These are phyloP conservation scores for Candolleomyces efflorescens DNA, from an alignment of 768 basidiomycete genomes.

Conservation along the genomic window DNA sequence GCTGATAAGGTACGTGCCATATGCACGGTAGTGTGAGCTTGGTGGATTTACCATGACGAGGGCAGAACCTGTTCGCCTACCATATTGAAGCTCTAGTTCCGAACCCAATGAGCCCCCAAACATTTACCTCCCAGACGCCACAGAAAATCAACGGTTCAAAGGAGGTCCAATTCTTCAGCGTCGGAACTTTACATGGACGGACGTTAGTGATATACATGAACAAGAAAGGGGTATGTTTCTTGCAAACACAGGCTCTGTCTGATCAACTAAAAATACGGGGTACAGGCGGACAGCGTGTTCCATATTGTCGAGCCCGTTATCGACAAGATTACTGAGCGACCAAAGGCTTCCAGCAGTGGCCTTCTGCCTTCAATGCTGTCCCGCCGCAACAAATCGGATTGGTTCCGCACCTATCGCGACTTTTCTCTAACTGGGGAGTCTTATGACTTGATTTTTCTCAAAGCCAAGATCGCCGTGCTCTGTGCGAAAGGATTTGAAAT, in stretches of 20 bases:
- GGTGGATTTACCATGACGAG: not conserved
- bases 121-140: constrained; percentile 71
- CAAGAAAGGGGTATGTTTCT: constrained; percentile 66
- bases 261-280: not conserved
- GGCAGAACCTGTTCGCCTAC: constrained; percentile 70
- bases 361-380: constrained; percentile 66
- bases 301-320: constrained; percentile 96
- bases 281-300: constrained; percentile 83
- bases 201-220: constrained; percentile 91
- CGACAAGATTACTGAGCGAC: constrained; percentile 78
- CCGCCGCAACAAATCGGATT: constrained; percentile 79
- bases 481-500: constrained; percentile 96
- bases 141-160: constrained; percentile 88
- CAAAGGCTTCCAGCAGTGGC: constrained; percentile 65
- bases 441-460: constrained; percentile 87
- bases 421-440: constrained; percentile 93
- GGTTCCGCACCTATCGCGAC: constrained; percentile 94
- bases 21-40: constrained; percentile 20
- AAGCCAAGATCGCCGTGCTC: constrained; percentile 89
- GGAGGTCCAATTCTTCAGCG: constrained; percentile 95
- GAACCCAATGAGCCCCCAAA: constrained; percentile 59
- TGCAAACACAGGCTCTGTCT: not conserved
- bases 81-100: constrained; percentile 97
- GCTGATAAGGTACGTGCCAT: constrained; percentile 72
- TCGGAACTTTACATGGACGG: constrained; percentile 80